Evolutionary conservation across 305 asterid species (phyloP).

Genomic region (Solanum hybrid): DNA sequence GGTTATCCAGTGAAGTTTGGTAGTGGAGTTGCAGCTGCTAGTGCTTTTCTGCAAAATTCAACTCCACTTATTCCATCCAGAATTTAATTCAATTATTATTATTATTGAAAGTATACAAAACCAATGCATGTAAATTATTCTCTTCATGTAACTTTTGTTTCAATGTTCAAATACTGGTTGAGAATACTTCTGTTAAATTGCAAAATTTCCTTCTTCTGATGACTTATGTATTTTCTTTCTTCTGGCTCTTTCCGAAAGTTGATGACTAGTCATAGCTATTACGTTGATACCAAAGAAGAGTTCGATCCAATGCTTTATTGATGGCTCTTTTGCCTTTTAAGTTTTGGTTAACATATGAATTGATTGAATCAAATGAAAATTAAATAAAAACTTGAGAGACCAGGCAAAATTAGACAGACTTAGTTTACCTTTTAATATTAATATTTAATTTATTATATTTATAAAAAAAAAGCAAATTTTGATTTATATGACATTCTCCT

Average conservation of each 20-base stretch:
- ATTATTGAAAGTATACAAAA: background rate
- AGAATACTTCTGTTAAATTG: background rate
- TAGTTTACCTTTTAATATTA: background rate
- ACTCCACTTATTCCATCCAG: constrained; percentile 94
- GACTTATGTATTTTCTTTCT: background rate
- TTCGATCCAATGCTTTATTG: background rate
- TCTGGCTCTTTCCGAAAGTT: background rate
- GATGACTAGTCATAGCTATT: background rate
- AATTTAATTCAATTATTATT: constrained; percentile 34
- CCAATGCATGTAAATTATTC: background rate
- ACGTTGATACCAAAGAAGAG: background rate
- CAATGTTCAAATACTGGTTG: background rate
- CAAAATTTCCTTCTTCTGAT: background rate
- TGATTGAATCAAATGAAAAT: background rate
- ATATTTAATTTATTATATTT: background rate
- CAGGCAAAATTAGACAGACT: background rate
- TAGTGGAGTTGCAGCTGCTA: constrained; percentile 89
- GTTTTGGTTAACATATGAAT: background rate
- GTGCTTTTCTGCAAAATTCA: constrained; percentile 72
- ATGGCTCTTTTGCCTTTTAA: background rate
- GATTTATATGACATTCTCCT: background rate
- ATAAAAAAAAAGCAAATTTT: background rate
- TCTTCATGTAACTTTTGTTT: background rate
- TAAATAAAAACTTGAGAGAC: background rate
- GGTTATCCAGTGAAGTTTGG: constrained; percentile 93